Conservation (phyloP, 2,329 filamentous ascomycete species). For the Pseudogymnoascus sp. region DNA sequence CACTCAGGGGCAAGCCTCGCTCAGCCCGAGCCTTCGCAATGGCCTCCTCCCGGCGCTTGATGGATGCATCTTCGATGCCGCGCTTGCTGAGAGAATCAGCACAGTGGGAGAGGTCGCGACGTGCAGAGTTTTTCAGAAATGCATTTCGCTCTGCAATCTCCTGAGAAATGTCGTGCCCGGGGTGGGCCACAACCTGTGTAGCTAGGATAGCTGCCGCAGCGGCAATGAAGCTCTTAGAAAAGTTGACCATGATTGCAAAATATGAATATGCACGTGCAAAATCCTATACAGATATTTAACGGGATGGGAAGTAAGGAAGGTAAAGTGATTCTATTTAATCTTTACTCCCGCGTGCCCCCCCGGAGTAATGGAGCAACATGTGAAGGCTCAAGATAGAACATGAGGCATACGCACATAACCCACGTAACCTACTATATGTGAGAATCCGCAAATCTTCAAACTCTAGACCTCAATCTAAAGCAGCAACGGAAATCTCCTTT, state of each 20-base stretch:
- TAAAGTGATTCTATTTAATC: neutral
- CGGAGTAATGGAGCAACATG: neutral
- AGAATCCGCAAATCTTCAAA: neutral
- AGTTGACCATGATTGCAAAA: neutral
- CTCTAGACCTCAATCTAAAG: neutral
- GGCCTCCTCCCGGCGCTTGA: neutral
- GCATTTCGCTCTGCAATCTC: slow-evolving; percentile 24
- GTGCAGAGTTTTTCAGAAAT: slow-evolving; percentile 11
- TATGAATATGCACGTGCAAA: neutral
- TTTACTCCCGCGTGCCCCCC: neutral
- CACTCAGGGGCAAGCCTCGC: neutral
- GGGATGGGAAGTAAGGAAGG: neutral
- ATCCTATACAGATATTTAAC: neutral
- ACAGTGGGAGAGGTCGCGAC: slow-evolving; percentile 26
- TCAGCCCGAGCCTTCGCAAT: neutral
- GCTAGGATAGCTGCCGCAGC: neutral
- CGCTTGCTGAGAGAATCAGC: slow-evolving; percentile 27
- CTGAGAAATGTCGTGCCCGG: slow-evolving; percentile 27
- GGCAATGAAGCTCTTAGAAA: neutral
- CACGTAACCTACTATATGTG: neutral
- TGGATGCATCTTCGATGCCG: slow-evolving; percentile 18
- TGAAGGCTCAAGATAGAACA: neutral
- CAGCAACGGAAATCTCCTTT: neutral
- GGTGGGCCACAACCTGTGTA: slow-evolving; percentile 24
- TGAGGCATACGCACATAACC: neutral